Evolutionary conservation across 2,329 filamentous ascomycete species (phyloP), one percentile per base, ranked within the genome.

Genomic region (Monosporascus sp.): DNA sequence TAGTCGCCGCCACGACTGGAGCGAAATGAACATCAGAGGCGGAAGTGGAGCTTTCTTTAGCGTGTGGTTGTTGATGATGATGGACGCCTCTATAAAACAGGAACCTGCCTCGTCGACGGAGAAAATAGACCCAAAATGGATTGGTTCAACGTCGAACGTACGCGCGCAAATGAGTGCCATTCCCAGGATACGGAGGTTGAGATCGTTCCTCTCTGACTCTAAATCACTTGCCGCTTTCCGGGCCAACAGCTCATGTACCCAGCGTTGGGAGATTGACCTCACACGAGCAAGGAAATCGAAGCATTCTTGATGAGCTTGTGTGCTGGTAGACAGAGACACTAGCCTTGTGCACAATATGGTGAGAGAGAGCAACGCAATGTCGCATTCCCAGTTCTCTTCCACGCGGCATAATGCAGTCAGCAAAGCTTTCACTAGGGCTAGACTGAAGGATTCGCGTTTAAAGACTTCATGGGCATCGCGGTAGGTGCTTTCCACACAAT

Each of bases 111-210:
- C 18, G 18, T 14, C 39, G 8, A 24, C 18, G 20, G 39, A 42
- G 8, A 42, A 20, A 20, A 42, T 20, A 18, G 37, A 5, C 9
- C 15, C 6, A 6, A 57, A 18, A 18, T 51, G 3, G 38, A 3
- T 15, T 17, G 5, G 24, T 6, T 49, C 50, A 7, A 57, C 31
- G 24, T 55, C 49, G 48, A 57, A 57, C 1, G 55, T 51, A 24
- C 46, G 38, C 1, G 45, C 39, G 44, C 55, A 57, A n/a, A 57
- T 46, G 9, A 57, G 49, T 17, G 55, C 51, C 45, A 48, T 18
- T 3, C 39, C 38, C 7, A 38, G 20, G 24, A 48, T 47, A 24
- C 39, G 39, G 39, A 42, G 6, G 39, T 42, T 20, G 9, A 42
- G 8, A 20, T 42, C 39, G 20, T 42, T 42, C 20, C 39, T 42